phyloP scores from a whole-genome alignment of 371 early-diverging fungal genomes.

The Mortierella sp. region DNA sequence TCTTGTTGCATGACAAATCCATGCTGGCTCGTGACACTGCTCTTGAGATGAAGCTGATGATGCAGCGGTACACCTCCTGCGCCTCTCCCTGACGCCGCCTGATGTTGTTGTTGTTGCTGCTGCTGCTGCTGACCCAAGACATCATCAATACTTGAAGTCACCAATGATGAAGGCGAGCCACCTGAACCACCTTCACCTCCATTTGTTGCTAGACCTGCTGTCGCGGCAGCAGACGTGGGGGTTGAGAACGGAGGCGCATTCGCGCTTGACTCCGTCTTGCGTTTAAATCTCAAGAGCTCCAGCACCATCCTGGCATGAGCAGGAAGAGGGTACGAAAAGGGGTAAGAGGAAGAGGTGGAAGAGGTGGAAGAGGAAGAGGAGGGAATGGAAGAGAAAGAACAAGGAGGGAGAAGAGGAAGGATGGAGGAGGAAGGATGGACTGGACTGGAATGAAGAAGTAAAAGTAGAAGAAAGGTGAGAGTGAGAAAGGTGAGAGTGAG shows the following conservation, averaged over 20 bases:
- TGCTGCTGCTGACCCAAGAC: neutral
- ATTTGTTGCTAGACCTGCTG: too few species aligned
- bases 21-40: too few species aligned
- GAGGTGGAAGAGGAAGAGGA: neutral
- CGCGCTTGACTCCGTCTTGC: too few species aligned
- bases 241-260: too few species aligned
- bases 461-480: neutral
- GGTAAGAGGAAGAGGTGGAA: neutral
- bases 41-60: too few species aligned
- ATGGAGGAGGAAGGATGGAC: neutral
- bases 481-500: neutral
- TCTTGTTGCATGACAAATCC: neutral
- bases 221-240: too few species aligned
- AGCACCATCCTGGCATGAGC: slow-evolving; percentile 1
- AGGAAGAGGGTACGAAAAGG: neutral
- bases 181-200: too few species aligned
- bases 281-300: too few species aligned
- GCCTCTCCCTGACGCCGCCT: too few species aligned
- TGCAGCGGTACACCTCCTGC: too few species aligned
- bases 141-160: too few species aligned
- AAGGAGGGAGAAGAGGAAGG: neutral
- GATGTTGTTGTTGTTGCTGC: neutral
- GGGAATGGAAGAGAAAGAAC: neutral
- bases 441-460: neutral
- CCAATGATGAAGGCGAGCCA: too few species aligned